Base-by-base conservation (phyloP, 164 flowering plant species). In the Paratinospora sagittata region DNA sequence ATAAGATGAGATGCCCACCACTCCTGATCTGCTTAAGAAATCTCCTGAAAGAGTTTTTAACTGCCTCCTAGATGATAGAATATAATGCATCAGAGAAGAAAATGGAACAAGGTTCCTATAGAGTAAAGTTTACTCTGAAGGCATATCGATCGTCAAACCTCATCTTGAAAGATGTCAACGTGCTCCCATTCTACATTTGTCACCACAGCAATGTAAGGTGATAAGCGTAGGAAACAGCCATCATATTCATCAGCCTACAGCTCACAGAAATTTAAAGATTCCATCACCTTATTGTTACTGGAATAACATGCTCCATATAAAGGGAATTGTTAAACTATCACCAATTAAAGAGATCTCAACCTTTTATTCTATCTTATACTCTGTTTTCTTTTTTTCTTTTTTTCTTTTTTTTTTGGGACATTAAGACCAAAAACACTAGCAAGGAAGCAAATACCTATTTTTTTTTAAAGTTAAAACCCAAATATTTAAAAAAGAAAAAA, bases 121-220 rank as follows among this genome's bases (percentile, higher is more conserved):
- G 49, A 36, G 13, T 7, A 66, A 27, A 36, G 58, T 3, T 11
- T 6, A 19, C 21, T 52, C 21, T 52, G 58, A 52, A 5, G 58
- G 19, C 6, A 16, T 52, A 52, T 26, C 13, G n/a, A 34, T 6
- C 47, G 26, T 62, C 74, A 34, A 70, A 84, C 87, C 85, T 82
- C 83, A 63, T 85, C 74, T 71, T 65, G 71, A 75, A 82, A 82
- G 34, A 78, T 68, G 70, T 85, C 85, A 62, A 81, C 87, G 70
- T 85, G 87, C 78, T 85, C 87, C 87, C 85, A 81, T 33, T 85
- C 87, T 33, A 85, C 71, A 81, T 80, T 85, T 43, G 85, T 82
- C 19, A 82, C 73, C 39, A 85, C 83, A 41, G 82, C 80, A 63
- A 85, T 58, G 36, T 64, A 73, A 64, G 87, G 87, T 26, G 77